Conservation (phyloP, 2,329 filamentous ascomycete genomes). For the Boeremia exigua region DNA sequence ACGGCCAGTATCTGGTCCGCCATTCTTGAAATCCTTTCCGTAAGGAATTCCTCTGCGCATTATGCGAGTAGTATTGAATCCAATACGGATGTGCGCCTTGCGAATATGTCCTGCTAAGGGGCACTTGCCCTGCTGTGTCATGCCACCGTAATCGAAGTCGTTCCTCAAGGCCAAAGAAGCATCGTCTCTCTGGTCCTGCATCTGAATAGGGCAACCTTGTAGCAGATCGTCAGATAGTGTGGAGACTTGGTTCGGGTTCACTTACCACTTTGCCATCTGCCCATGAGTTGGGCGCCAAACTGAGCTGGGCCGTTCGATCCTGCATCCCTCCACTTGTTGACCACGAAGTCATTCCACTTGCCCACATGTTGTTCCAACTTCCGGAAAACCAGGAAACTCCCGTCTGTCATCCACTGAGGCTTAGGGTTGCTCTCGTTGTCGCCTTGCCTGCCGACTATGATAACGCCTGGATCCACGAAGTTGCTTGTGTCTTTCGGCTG, state of each 20-base stretch:
- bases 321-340: constrained; percentile 6
- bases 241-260: neutral
- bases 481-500: constrained; percentile 6
- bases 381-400: constrained; percentile 16
- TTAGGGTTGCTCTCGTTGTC: constrained; percentile 7
- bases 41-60: constrained; percentile 18
- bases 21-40: constrained; percentile 7
- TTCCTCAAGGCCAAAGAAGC: constrained; percentile 3
- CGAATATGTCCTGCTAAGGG: constrained; percentile 13
- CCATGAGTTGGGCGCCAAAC: constrained; percentile 15
- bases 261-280: constrained; percentile 15
- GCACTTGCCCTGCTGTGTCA: constrained; percentile 1
- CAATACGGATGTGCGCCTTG: constrained; percentile 9
- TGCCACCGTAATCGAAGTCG: constrained; percentile 9
- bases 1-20: constrained; percentile 2
- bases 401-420: constrained; percentile 14
- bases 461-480: constrained; percentile 13
- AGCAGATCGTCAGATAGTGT: neutral
- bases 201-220: constrained; percentile 10
- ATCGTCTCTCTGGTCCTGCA: constrained; percentile 6
- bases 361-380: constrained; percentile 16
- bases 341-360: constrained; percentile 12
- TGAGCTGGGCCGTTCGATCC: constrained; percentile 6
- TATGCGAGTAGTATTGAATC: constrained; percentile 1
- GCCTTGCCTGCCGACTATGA: constrained; percentile 7